Evolutionary conservation across 2,329 filamentous ascomycete species (phyloP).

Genomic region (Botrytis squamosa): DNA sequence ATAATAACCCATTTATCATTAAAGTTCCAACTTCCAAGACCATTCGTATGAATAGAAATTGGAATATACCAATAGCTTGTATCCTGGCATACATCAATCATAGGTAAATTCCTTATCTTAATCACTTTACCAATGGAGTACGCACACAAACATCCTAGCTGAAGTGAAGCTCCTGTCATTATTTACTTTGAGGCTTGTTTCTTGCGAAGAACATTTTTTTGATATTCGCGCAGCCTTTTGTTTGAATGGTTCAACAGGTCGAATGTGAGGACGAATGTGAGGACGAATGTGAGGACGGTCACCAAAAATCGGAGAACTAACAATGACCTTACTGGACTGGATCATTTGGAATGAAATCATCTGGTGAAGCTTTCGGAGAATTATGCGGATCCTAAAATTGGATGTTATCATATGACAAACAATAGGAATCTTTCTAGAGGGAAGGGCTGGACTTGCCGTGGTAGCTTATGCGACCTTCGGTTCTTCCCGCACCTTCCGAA

Average conservation of each 20-base stretch:
- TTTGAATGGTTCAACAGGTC: not conserved
- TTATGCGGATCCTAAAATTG: not conserved
- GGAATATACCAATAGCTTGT: not conserved
- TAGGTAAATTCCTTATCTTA: not conserved
- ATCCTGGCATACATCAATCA: not conserved
- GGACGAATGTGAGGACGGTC: too few relatives aligned
- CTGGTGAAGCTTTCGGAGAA: not conserved
- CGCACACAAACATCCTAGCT: not conserved
- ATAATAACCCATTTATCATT: not conserved
- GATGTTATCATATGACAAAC: not conserved
- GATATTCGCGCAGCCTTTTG: not conserved
- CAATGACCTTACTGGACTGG: too few relatives aligned
- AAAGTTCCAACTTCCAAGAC: not conserved
- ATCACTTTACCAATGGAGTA: not conserved
- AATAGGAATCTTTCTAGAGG: too few relatives aligned
- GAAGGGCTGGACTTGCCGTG: not conserved
- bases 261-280: not conserved
- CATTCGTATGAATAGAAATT: not conserved
- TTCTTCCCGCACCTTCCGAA: constrained; percentile 90
- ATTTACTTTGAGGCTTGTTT: not conserved
- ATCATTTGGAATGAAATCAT: not conserved
- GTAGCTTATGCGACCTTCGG: constrained; percentile 68
- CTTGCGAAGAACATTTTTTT: too few relatives aligned
- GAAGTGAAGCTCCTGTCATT: not conserved
- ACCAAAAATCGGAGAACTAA: not conserved